Percentiles rank a stretch among this genome's conserved stretches.
phyloP scores from a whole-genome alignment of 1,284 basidiomycete species.

The Melanopsichium pennsylvanicum region DNA sequence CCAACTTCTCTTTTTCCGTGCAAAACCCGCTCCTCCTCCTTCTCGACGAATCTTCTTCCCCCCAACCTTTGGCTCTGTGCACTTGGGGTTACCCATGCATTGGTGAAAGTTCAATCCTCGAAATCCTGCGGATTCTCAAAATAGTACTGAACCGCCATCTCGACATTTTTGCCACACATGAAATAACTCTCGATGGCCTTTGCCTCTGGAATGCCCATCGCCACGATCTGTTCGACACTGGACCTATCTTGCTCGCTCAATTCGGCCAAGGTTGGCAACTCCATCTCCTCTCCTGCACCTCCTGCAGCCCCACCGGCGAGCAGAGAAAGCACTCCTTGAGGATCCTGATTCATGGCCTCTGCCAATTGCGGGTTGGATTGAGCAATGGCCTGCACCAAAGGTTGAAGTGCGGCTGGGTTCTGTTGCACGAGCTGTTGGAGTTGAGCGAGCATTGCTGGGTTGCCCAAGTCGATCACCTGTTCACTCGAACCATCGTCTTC shows the following conservation, averaged over 20 bases:
- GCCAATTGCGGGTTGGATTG: slow-evolving; percentile 64
- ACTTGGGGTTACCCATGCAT: too few relatives aligned
- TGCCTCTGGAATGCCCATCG: slow-evolving; percentile 62
- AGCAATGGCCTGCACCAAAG: slow-evolving; percentile 62
- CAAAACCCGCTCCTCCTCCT: too few relatives aligned
- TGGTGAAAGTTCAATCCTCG: too few relatives aligned
- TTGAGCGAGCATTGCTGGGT: slow-evolving; percentile 62
- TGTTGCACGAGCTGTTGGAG: slow-evolving; percentile 60
- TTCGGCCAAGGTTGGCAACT: slow-evolving; percentile 52
- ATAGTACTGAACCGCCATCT: slow-evolving; percentile 66
- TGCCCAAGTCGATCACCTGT: slow-evolving; percentile 61
- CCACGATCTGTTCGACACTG: slow-evolving; percentile 60
- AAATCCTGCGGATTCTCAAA: slow-evolving; percentile 61
- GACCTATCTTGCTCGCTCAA: slow-evolving; percentile 54
- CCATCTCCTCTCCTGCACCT: slow-evolving; percentile 54
- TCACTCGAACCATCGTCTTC: slow-evolving; percentile 58
- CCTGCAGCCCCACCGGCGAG: slow-evolving; percentile 52
- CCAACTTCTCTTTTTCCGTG: too few relatives aligned
- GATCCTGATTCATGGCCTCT: slow-evolving; percentile 60
- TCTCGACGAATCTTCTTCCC: too few relatives aligned
- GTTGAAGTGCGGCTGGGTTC: slow-evolving; percentile 63
- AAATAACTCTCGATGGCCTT: slow-evolving; percentile 64
- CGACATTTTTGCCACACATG: slow-evolving; percentile 64
- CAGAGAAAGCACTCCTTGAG: slow-evolving; percentile 59
- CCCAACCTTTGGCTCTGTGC: too few relatives aligned